Base-by-base conservation (phyloP, 352 stramenopile species). In the Phytopythium ostracodes region DNA sequence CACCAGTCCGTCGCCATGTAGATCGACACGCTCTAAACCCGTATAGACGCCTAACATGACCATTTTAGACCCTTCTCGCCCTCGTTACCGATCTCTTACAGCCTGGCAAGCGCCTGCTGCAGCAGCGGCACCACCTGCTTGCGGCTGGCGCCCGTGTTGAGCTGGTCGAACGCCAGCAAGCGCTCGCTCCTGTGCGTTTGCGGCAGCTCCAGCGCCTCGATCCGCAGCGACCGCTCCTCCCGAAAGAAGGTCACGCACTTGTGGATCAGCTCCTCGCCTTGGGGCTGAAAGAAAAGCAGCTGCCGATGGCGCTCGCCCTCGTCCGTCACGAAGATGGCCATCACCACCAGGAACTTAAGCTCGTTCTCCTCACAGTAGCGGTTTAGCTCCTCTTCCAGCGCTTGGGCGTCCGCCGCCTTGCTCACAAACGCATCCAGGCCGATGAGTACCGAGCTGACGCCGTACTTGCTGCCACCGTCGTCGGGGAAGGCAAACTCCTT, bases 111-210 rank as follows among this genome's bases (percentile, higher is more conserved):
- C 46, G 80, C 77, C 12, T 63, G 68, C 55, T 86, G 76, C 47
- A 89, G 73, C 5, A 94, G 66, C 20, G 85, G 85, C 29, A 88
- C 83, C 27, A 94, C 76, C 62, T 92, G 85, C 70, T 94, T 94
- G 17, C 83, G 72, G 2, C 83, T 92, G 15, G 78, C 78, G 24
- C 70, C 71, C 7, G 66, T 73, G 68, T 91, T 94, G 25, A 61
- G 66, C 62, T 94, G 85, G 29, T 67, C 56, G 38, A 89, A 91
- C 5, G 78, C 78, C 20, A 38, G 33, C 12, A 91, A 47, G 20
- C 66, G 66, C 10, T 27, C 5, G 25, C 5, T 6, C 50, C 87
- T 61, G 1, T 79, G 61, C 9, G 63, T 51, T 31, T 68, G 22
- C 9, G 77, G 74, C 20, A 88, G 44, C 1, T 73, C 49, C 33